phyloP scores from a whole-genome alignment of 352 stramenopile genomes.

The Elongisporangium undulatum region DNA sequence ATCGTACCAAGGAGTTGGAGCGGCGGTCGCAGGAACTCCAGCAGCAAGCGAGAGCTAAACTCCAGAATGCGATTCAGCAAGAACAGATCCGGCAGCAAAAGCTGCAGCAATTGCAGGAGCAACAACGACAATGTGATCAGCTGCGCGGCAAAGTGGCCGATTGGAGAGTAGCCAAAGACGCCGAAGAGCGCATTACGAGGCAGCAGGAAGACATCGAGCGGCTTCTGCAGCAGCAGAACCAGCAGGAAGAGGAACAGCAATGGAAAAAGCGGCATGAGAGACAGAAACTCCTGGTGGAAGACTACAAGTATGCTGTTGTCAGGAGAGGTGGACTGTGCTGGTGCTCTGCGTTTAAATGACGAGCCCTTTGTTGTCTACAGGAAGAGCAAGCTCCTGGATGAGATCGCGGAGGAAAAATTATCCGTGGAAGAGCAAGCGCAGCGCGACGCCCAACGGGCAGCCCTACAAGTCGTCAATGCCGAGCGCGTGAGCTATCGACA shows the following conservation, averaged over 20 bases:
- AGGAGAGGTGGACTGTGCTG: neutral
- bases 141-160: constrained; percentile 39
- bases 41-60: constrained; percentile 18
- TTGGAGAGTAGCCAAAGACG: constrained; percentile 50
- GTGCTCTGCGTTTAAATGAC: neutral
- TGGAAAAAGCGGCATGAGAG: constrained; percentile 41
- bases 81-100: constrained; percentile 23
- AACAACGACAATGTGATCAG: constrained; percentile 34
- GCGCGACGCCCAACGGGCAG: constrained; percentile 24
- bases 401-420: constrained; percentile 37
- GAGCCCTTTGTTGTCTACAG: constrained; percentile 8
- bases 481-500: constrained; percentile 63
- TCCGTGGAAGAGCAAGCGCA: constrained; percentile 26
- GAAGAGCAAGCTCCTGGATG: constrained; percentile 32
- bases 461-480: constrained; percentile 44
- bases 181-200: constrained; percentile 43
- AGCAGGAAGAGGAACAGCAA: constrained; percentile 31
- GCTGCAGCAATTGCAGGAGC: constrained; percentile 23
- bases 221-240: constrained; percentile 29
- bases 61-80: constrained; percentile 16
- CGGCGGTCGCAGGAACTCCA: constrained; percentile 27
- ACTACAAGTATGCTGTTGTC: constrained; percentile 55
- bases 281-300: constrained; percentile 43
- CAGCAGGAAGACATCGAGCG: constrained; percentile 54
- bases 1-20: constrained; percentile 41